A percentile compares a stretch with the other conserved stretches of the same genome.
Conservation (phyloP, 2,329 filamentous ascomycete species). For the Xylariaceae sp. region DNA sequence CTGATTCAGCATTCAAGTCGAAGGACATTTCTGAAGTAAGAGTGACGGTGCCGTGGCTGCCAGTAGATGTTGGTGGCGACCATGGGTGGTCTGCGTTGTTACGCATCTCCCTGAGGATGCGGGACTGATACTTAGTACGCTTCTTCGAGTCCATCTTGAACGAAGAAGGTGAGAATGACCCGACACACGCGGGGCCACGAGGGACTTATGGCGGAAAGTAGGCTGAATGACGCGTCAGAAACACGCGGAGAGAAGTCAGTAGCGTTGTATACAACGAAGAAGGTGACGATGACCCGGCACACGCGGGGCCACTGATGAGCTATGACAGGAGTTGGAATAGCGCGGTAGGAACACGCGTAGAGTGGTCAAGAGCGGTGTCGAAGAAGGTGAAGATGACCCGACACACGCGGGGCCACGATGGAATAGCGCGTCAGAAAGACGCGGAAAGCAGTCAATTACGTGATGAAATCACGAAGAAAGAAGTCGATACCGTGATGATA, state of each 20-base stretch:
- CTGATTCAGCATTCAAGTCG: conserved; percentile 54
- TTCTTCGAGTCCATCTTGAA: conserved; percentile 29
- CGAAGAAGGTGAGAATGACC: conserved; percentile 12
- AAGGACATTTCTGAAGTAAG: conserved; percentile 52
- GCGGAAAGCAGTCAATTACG: too few species aligned
- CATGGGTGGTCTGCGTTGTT: conserved; percentile 48
- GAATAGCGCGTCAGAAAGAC: too few species aligned
- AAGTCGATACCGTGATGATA: neutral
- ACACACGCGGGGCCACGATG: conserved; percentile 13
- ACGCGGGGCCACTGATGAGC: conserved; percentile 9
- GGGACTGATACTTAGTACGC: conserved; percentile 30
- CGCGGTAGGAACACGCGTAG: conserved; percentile 4
- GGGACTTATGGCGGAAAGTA: too few species aligned
- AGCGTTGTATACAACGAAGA: too few species aligned
- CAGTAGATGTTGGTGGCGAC: conserved; percentile 55
- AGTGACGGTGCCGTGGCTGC: conserved; percentile 54
- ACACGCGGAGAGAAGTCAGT: too few species aligned
- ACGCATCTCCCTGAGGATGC: conserved; percentile 36
- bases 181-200: too few species aligned
- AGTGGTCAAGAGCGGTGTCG: neutral
- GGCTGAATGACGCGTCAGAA: too few species aligned
- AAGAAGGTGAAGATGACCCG: conserved; percentile 12
- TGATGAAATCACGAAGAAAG: neutral
- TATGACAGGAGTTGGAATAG: neutral
- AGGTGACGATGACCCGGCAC: too few species aligned